Evolutionary conservation across 1,139 yeast species (phyloP).

Genomic region (Blastobotrys raffinosifermentans): DNA sequence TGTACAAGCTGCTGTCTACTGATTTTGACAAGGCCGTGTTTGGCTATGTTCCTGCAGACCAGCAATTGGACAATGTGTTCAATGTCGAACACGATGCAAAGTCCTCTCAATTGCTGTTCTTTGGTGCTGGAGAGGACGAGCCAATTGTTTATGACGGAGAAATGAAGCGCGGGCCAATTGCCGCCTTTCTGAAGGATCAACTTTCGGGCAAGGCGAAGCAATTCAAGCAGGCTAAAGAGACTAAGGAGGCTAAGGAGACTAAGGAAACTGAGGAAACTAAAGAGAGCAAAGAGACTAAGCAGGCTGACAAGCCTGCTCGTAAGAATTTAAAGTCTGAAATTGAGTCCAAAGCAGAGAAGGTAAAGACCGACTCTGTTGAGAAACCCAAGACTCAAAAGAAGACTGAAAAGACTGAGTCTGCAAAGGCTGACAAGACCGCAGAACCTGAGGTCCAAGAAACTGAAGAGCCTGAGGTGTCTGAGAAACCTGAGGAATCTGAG

Average conservation of each 20-base stretch:
- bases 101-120: conserved; percentile 24
- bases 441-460: conserved; percentile 11
- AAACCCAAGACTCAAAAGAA: not conserved
- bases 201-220: too few relatives aligned
- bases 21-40: conserved; percentile 52
- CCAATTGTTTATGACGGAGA: conserved; percentile 29
- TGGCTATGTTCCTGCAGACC: conserved; percentile 29
- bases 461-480: conserved; percentile 6
- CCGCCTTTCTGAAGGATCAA: conserved; percentile 26
- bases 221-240: conserved; percentile 12
- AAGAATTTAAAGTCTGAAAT: not conserved
- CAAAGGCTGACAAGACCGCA: conserved; percentile 4
- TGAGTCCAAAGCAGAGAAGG: not conserved
- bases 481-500: conserved; percentile 5
- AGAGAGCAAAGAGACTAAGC: conserved; percentile 1
- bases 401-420: not conserved
- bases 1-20: conserved; percentile 66
- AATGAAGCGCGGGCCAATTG: conserved; percentile 29
- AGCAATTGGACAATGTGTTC: conserved; percentile 20
- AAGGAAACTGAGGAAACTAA: conserved; percentile 6
- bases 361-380: conserved; percentile 2
- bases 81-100: conserved; percentile 15
- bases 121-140: conserved; percentile 22
- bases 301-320: not conserved
- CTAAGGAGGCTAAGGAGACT: conserved; percentile 8